Evolutionary conservation across 169 alveolate species (phyloP), one percentile per base, ranked within the genome.

Genomic region (Eimeria necatrix): DNA sequence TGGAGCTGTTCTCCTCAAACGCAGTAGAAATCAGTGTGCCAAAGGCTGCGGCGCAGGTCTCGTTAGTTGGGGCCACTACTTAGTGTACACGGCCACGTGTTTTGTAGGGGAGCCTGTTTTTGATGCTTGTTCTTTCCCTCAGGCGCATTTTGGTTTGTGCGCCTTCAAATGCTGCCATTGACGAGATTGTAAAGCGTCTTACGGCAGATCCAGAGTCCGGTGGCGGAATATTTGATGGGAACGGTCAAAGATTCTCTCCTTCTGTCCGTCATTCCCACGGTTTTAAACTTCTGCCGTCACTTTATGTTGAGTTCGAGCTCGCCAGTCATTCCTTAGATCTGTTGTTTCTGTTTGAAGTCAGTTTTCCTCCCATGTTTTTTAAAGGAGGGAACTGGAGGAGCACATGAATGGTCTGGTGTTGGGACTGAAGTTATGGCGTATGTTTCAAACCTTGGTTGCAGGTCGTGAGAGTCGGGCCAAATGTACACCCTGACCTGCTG

Each of bases 111-210:
- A 32, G 70, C 70, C 70, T 59, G 18, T 6, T 16, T 59, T 9
- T 59, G n/a, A 59, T 16, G n/a, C 70, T 16, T 59, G 16, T 59
- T 26, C 61, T n/a, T 61, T 68, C 61, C 64, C 64, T 3, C 87
- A 95, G 96, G 14, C 95, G 96, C 68, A 97, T 99, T 48, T 96
- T 99, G 52, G 98, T 99, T 68, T 99, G 99, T 94, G 99, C 99
- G 26, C 99, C 99, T 32, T 99, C 99, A 52, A 99, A 99, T 94
- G 99, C 99, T 20, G 99, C 99, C 0, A 98, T 99, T n/a, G 99
- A 99, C 96, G 99, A 99, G 96, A 99, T 99, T 51, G 98, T 99
- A 22, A 96, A 99, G 91, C 97, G 99, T n/a, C 96, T 99, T 26
- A 92, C 95, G 78, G 92, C 92, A 46, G 84, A 61, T 26, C 93